Evolutionary conservation across 257 asterid species (phyloP).

Genomic region (Leonotis leonurus): DNA sequence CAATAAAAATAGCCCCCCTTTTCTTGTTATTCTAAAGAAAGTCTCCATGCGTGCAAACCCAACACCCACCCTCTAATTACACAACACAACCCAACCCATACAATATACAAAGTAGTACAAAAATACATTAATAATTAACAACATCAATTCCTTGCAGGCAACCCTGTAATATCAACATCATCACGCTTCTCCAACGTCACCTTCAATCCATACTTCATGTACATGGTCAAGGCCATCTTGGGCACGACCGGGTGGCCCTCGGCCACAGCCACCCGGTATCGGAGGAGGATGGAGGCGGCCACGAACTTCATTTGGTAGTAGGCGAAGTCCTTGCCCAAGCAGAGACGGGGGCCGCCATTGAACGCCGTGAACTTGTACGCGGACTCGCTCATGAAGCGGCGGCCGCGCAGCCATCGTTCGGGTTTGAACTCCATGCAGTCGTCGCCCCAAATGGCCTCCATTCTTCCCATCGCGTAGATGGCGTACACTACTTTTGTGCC

Average conservation of each 20-base stretch:
- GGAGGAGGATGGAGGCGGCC: slow-evolving; percentile 69
- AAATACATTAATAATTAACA: no score
- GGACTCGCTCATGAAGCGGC: slow-evolving; percentile 75
- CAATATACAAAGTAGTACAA: neutral
- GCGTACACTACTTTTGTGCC: slow-evolving; percentile 92
- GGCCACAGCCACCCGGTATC: slow-evolving; percentile 49
- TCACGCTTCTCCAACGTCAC: slow-evolving; percentile 51
- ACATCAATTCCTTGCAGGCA: no score
- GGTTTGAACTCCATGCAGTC: slow-evolving; percentile 82
- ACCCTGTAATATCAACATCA: no score
- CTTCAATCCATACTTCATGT: slow-evolving; percentile 76
- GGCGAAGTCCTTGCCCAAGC: slow-evolving; percentile 92
- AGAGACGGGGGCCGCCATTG: slow-evolving; percentile 92
- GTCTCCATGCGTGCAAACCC: neutral
- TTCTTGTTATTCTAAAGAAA: neutral
- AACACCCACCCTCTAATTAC: neutral
- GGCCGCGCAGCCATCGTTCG: slow-evolving; percentile 83
- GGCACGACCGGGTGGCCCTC: slow-evolving; percentile 59
- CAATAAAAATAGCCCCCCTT: neutral
- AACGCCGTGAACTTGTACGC: slow-evolving; percentile 94
- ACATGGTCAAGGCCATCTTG: slow-evolving; percentile 85
- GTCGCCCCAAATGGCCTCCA: slow-evolving; percentile 85
- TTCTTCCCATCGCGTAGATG: slow-evolving; percentile 87
- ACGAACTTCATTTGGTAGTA: slow-evolving; percentile 89
- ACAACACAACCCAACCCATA: slow-evolving; percentile 8